phyloP scores from a whole-genome alignment of 2,329 filamentous ascomycete species.

The Aureobasidium namibiae region DNA sequence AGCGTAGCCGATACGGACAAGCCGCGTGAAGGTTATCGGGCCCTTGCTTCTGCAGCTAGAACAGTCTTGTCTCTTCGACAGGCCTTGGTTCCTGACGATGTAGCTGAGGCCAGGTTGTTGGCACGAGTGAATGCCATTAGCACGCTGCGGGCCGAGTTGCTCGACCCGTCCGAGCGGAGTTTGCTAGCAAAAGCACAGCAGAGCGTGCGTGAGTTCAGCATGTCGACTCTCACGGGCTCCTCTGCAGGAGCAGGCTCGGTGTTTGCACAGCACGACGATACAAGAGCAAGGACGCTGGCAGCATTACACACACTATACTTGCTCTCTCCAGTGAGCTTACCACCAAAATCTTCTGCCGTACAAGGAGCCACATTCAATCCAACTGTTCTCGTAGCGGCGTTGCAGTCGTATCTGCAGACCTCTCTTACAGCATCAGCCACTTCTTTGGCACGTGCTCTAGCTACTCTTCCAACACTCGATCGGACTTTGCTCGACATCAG shows the following conservation, averaged over 20 bases:
- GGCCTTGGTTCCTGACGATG: constrained; percentile 53
- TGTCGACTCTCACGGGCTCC: constrained; percentile 48
- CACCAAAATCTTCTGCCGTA: background rate
- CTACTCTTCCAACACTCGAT: constrained; percentile 73
- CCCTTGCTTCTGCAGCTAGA: constrained; percentile 73
- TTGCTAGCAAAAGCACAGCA: constrained; percentile 69
- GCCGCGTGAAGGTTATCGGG: constrained; percentile 53
- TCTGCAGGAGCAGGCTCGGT: constrained; percentile 18
- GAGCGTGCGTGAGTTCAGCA: constrained; percentile 73
- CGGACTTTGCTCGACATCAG: constrained; percentile 74
- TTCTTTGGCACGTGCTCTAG: constrained; percentile 64
- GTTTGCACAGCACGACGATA: constrained; percentile 61
- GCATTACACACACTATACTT: constrained; percentile 72
- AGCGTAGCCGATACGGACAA: constrained; percentile 59
- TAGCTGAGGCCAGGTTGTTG: constrained; percentile 69
- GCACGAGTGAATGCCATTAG: constrained; percentile 64
- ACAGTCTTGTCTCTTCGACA: constrained; percentile 70
- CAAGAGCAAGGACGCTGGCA: constrained; percentile 62
- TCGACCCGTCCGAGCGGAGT: constrained; percentile 63
- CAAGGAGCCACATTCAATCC: constrained; percentile 49
- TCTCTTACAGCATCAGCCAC: constrained; percentile 72
- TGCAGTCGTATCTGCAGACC: constrained; percentile 76
- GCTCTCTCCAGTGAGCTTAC: constrained; percentile 54
- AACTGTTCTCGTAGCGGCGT: constrained; percentile 61
- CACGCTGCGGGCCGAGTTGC: constrained; percentile 59